phyloP scores from a whole-genome alignment of 1,139 yeast species.

The Saccharomyces hybrid region DNA sequence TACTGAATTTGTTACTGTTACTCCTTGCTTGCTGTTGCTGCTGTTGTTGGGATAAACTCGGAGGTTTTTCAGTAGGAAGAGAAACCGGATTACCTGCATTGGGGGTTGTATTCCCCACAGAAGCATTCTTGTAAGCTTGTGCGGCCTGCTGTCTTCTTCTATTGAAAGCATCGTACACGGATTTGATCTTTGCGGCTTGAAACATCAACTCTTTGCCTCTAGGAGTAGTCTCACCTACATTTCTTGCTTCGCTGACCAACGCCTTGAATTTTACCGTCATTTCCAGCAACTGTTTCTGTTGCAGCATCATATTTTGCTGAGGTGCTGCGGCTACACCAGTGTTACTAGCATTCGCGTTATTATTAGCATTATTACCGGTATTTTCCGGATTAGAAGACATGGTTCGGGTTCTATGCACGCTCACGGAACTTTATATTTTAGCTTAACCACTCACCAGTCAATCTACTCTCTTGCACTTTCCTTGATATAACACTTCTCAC shows the following conservation, averaged over 20 bases:
- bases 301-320: conserved; percentile 20
- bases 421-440: neutral
- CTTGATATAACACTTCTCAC: neutral
- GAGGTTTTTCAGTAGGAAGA: neutral
- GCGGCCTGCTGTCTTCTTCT: conserved; percentile 27
- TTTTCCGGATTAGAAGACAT: neutral
- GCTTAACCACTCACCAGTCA: neutral
- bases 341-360: conserved; percentile 2
- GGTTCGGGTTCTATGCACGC: neutral
- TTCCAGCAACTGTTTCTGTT: conserved; percentile 54
- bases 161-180: conserved; percentile 22
- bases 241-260: conserved; percentile 57
- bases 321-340: conserved; percentile 4
- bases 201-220: conserved; percentile 62
- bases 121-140: conserved; percentile 24
- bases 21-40: conserved; percentile 9
- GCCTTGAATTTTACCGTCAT: conserved; percentile 52
- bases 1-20: conserved; percentile 16
- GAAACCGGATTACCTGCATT: conserved; percentile 9
- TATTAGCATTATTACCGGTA: neutral
- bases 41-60: conserved; percentile 10
- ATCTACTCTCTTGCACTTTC: neutral
- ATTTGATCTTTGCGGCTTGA: conserved; percentile 56
- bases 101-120: conserved; percentile 6
- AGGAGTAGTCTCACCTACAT: conserved; percentile 49